These are phyloP conservation scores for Claviceps sp. DNA, from an alignment of 2,329 filamentous ascomycete species.

Conservation along the genomic window DNA sequence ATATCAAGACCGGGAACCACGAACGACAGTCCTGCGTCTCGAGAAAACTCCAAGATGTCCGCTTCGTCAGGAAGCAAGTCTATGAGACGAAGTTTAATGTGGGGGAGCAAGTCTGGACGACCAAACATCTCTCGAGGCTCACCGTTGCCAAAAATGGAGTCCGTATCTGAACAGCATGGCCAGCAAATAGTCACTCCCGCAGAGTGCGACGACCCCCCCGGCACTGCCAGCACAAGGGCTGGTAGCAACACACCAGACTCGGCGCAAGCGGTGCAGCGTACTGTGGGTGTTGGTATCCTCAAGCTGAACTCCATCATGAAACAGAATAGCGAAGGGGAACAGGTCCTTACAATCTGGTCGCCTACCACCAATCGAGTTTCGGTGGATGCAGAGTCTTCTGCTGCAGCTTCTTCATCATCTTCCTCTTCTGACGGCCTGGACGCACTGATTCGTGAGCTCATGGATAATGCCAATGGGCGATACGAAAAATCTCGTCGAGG, in stretches of 20 bases:
- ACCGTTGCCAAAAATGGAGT: constrained; percentile 35
- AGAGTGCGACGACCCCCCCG: constrained; percentile 34
- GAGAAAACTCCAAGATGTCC: constrained; percentile 33
- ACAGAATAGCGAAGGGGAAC: constrained; percentile 57
- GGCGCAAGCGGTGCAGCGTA: constrained; percentile 31
- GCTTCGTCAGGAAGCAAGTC: constrained; percentile 37
- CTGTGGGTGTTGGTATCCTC: constrained; percentile 64
- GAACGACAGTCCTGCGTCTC: constrained; percentile 26
- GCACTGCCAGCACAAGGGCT: constrained; percentile 39
- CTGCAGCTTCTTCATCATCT: too few relatives aligned
- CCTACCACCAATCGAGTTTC: constrained; percentile 37
- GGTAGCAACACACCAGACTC: constrained; percentile 10
- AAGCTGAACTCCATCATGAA: constrained; percentile 65
- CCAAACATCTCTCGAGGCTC: constrained; percentile 40
- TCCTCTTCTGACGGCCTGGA: constrained; percentile 53
- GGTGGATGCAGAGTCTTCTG: constrained; percentile 39
- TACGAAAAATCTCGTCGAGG: constrained; percentile 61
- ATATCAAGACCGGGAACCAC: constrained; percentile 37
- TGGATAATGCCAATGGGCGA: constrained; percentile 57
- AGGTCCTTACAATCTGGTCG: constrained; percentile 66
- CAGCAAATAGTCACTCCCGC: constrained; percentile 26
- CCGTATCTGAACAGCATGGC: constrained; percentile 40
- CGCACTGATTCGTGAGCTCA: constrained; percentile 56
- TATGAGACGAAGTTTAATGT: constrained; percentile 55
- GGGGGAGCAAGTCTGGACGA: constrained; percentile 46